These are phyloP conservation scores for Oldenlandia corymbosa DNA, from an alignment of 257 asterid species.

Conservation along the genomic window DNA sequence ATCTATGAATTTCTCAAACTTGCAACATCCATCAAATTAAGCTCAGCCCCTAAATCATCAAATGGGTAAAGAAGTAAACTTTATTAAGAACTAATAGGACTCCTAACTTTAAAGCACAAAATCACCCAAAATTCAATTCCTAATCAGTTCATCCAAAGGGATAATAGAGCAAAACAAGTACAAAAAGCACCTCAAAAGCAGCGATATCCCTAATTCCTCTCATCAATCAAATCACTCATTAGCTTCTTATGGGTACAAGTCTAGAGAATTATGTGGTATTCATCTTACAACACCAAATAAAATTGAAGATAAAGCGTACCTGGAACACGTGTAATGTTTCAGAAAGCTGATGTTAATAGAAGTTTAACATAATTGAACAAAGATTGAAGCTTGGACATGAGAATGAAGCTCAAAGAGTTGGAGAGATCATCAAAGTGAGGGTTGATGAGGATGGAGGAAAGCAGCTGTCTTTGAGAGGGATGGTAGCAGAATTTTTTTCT, in stretches of 20 bases:
- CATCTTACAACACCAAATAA: no score
- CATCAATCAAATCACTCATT: no score
- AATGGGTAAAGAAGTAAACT: not conserved
- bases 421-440: conserved; percentile 5
- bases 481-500: conserved; percentile 1
- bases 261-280: no score
- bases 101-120: not conserved
- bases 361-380: no score
- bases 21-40: not conserved
- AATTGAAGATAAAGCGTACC: no score
- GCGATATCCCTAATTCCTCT: no score
- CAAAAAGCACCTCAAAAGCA: no score
- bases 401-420: no score
- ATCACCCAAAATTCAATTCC: not conserved
- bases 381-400: no score
- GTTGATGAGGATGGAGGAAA: not conserved
- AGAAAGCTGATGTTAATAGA: no score
- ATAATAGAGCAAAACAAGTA: not conserved
- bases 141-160: not conserved
- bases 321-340: no score
- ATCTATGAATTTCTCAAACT: not conserved
- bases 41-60: not conserved
- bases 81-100: not conserved
- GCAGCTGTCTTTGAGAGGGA: not conserved
- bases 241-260: no score